Percentiles rank a stretch among this genome's conserved stretches.
phyloP scores from a whole-genome alignment of 495 filamentous ascomycete species.

The Xylona heveae region DNA sequence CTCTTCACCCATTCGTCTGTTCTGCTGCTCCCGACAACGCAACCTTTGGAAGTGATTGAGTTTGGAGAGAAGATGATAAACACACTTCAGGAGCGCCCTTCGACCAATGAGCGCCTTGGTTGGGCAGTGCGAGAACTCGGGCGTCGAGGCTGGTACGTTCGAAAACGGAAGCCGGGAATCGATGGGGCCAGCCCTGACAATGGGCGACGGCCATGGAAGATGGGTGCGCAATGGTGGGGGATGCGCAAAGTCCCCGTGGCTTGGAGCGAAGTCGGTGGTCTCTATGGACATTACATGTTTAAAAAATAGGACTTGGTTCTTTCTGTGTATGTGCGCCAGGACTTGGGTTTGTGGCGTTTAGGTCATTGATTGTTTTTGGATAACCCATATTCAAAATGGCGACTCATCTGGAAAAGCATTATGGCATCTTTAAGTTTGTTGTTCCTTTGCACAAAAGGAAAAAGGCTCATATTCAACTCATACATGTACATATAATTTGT shows the following conservation, averaged over 20 bases:
- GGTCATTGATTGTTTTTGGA: not conserved
- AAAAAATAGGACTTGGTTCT: conserved; percentile 26
- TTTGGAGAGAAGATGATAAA: conserved; percentile 48
- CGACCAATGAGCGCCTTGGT: conserved; percentile 31
- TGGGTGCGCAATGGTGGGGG: conserved; percentile 77
- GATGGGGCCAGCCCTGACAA: conserved; percentile 19
- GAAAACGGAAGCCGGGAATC: conserved; percentile 17
- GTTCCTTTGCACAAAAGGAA: too few relatives aligned
- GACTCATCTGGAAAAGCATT: too few relatives aligned
- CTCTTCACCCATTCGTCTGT: conserved; percentile 33
- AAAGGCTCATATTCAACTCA: too few relatives aligned
- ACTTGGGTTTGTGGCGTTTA: not conserved
- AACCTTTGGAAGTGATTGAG: conserved; percentile 64
- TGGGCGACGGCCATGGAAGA: conserved; percentile 55
- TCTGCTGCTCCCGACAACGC: conserved; percentile 36
- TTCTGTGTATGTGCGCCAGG: not conserved
- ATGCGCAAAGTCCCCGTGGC: conserved; percentile 74
- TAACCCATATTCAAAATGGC: too few relatives aligned
- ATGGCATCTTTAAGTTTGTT: too few relatives aligned
- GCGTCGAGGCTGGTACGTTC: conserved; percentile 48
- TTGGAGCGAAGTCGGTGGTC: conserved; percentile 54
- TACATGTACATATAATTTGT: too few relatives aligned
- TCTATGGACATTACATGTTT: conserved; percentile 81
- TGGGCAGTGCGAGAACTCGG: conserved; percentile 53
- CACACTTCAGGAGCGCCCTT: conserved; percentile 29